Percentiles rank a stretch among this genome's conserved stretches.
Evolutionary conservation across 306 rosid genomes (phyloP).

Genomic region (Begonia masoniana): DNA sequence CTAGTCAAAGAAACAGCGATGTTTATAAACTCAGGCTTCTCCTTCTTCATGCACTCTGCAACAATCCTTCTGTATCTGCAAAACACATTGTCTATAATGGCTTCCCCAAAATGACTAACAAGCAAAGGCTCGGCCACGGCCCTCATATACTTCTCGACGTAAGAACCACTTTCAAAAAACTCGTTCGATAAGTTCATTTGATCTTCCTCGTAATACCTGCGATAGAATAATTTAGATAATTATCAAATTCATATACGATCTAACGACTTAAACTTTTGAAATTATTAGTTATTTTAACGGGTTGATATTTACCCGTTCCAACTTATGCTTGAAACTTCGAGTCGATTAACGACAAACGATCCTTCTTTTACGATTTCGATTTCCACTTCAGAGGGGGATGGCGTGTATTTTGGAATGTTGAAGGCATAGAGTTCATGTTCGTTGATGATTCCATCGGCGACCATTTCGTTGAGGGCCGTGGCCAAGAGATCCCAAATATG

Average conservation of each 20-base stretch:
- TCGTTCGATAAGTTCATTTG: not conserved
- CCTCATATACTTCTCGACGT: conserved; percentile 15
- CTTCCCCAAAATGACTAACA: conserved; percentile 16
- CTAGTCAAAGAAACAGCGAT: conserved; percentile 7
- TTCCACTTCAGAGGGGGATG: conserved; percentile 22
- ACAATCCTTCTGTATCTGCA: conserved; percentile 11
- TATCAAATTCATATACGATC: too few relatives aligned
- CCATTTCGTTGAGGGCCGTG: conserved; percentile 28
- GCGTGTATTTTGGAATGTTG: conserved; percentile 23
- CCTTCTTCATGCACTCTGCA: conserved; percentile 8
- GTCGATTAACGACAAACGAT: conserved; percentile 16
- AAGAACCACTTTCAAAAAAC: not conserved
- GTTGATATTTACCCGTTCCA: conserved; percentile 12
- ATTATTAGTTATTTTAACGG: too few relatives aligned
- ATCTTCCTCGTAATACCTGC: not conserved
- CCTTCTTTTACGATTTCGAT: conserved; percentile 25
- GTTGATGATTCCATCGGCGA: conserved; percentile 30
- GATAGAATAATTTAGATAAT: too few relatives aligned
- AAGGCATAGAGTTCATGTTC: conserved; percentile 19
- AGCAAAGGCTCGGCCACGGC: conserved; percentile 33
- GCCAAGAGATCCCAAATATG: conserved; percentile 13
- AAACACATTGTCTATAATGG: conserved; percentile 26
- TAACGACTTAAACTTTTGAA: too few relatives aligned
- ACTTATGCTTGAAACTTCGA: conserved; percentile 7
- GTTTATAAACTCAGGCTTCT: conserved; percentile 8